Evolutionary conservation across 2,329 filamentous ascomycete species (phyloP).

Genomic region (Falciphora oryzae): DNA sequence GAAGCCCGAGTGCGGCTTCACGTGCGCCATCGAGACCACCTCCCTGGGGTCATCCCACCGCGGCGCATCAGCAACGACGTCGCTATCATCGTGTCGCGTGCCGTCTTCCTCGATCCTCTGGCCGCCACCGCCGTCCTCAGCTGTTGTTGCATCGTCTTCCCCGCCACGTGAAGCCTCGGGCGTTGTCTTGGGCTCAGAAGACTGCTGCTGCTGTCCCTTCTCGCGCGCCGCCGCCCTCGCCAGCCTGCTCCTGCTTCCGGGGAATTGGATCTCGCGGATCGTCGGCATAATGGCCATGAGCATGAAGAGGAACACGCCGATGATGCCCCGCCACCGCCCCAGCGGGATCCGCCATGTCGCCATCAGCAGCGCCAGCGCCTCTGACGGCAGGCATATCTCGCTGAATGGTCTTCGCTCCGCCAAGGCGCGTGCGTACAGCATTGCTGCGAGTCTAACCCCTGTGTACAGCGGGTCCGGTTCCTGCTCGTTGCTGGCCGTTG

Average conservation of each 20-base stretch:
- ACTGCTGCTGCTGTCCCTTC: background rate
- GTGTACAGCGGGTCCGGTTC: slow-evolving; percentile 40
- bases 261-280: slow-evolving; percentile 17
- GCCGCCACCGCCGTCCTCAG: background rate
- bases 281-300: slow-evolving; percentile 34
- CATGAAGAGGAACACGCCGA: slow-evolving; percentile 39
- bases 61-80: background rate
- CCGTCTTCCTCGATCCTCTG: background rate
- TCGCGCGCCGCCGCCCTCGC: background rate
- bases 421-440: slow-evolving; percentile 42
- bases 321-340: slow-evolving; percentile 34
- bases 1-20: slow-evolving; percentile 7
- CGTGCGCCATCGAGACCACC: background rate
- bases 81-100: background rate
- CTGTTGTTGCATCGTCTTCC: background rate
- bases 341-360: slow-evolving; percentile 36
- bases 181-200: background rate
- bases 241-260: background rate
- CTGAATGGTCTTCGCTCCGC: slow-evolving; percentile 32
- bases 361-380: slow-evolving; percentile 35
- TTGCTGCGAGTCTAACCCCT: slow-evolving; percentile 37
- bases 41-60: background rate
- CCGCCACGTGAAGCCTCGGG: background rate
- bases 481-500: background rate
- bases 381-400: slow-evolving; percentile 28